These are phyloP conservation scores for Bremia lactucae DNA, from an alignment of 352 stramenopile genomes.

Conservation along the genomic window DNA sequence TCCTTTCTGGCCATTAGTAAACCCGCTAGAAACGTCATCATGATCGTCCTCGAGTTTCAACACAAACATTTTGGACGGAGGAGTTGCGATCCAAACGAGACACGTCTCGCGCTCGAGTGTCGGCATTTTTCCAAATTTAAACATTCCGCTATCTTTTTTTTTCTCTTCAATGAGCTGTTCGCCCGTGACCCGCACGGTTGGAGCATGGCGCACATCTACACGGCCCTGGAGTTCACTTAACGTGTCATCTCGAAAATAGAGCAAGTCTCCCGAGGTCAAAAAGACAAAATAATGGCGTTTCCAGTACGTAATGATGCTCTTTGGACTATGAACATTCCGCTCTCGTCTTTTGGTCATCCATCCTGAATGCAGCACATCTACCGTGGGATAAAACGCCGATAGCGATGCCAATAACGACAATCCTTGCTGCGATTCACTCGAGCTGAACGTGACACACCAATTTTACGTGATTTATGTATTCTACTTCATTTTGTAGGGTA, in stretches of 20 bases:
- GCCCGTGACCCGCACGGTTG: slow-evolving; percentile 66
- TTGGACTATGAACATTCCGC: slow-evolving; percentile 54
- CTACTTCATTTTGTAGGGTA: too few relatives aligned
- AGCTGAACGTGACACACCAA: slow-evolving; percentile 12
- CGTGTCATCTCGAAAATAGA: slow-evolving; percentile 73
- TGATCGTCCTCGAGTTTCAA: slow-evolving; percentile 63
- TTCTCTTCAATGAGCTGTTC: slow-evolving; percentile 64
- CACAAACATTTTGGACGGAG: slow-evolving; percentile 79
- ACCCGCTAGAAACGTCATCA: slow-evolving; percentile 21
- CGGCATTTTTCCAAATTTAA: slow-evolving; percentile 62
- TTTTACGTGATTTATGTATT: background rate
- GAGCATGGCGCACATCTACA: slow-evolving; percentile 67
- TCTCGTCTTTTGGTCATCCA: slow-evolving; percentile 72
- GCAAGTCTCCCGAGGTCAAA: slow-evolving; percentile 52
- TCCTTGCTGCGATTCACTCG: slow-evolving; percentile 66
- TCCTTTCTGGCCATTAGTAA: slow-evolving; percentile 8
- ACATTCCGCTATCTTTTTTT: slow-evolving; percentile 57
- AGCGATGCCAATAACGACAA: slow-evolving; percentile 62
- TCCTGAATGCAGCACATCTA: slow-evolving; percentile 57
- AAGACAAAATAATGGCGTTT: slow-evolving; percentile 79
- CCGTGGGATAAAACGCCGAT: slow-evolving; percentile 62
- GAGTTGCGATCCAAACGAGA: slow-evolving; percentile 73
- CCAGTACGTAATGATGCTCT: slow-evolving; percentile 80
- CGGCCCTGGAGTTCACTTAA: slow-evolving; percentile 59
- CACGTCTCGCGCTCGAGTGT: slow-evolving; percentile 48